These are phyloP conservation scores for Astrothelium subdiscretum DNA, from an alignment of 495 filamentous ascomycete species.

Conservation along the genomic window DNA sequence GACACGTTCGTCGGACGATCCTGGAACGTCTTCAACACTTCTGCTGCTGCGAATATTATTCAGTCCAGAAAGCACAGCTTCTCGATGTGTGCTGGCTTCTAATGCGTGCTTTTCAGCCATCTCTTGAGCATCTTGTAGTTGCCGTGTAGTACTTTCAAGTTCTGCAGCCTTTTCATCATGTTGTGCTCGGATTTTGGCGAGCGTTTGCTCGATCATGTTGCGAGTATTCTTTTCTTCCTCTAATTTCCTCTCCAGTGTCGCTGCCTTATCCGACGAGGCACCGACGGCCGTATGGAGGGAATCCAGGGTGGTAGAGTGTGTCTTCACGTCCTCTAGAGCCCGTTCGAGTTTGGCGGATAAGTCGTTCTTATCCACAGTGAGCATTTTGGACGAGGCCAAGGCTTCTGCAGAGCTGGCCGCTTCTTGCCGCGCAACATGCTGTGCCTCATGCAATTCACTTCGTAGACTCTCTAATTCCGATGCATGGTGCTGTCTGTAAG, in stretches of 20 bases:
- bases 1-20: constrained; percentile 63
- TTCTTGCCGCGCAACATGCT: constrained; percentile 67
- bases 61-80: constrained; percentile 72
- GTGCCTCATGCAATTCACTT: constrained; percentile 66
- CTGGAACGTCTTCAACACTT: constrained; percentile 37
- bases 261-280: constrained; percentile 62
- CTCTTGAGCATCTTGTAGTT: constrained; percentile 78
- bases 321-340: constrained; percentile 50
- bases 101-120: constrained; percentile 75
- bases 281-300: constrained; percentile 68
- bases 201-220: constrained; percentile 66
- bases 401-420: constrained; percentile 64
- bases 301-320: constrained; percentile 58
- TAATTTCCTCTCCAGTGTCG: constrained; percentile 65
- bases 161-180: constrained; percentile 77
- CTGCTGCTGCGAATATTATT: constrained; percentile 48
- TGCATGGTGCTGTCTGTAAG: constrained; percentile 65
- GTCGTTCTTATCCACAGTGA: constrained; percentile 76
- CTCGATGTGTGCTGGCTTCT: constrained; percentile 76
- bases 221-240: constrained; percentile 71
- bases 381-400: constrained; percentile 54
- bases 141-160: constrained; percentile 59
- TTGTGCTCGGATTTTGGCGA: constrained; percentile 67
- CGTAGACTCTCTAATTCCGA: constrained; percentile 75
- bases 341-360: constrained; percentile 59